Evolutionary conservation across 371 early-diverging fungal genomes (phyloP).

Genomic region (Mucor lusitanicus): DNA sequence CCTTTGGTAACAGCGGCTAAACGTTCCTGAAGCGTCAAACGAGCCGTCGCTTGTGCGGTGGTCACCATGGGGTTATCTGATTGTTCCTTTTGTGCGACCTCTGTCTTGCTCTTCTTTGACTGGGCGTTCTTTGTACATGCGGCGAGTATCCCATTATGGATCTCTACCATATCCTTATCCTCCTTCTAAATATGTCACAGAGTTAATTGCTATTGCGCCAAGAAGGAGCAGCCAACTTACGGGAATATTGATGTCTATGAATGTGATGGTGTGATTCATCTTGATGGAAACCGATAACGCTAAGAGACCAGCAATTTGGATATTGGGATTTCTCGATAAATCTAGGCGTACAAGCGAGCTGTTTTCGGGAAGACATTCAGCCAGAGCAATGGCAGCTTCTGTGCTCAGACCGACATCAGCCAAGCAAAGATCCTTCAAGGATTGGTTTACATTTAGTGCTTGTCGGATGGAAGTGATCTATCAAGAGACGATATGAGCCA

Average conservation of each 20-base stretch:
- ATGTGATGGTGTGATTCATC: constrained; percentile 70
- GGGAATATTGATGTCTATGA: constrained; percentile 73
- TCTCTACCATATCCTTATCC: constrained; percentile 65
- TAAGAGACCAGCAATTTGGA: constrained; percentile 79
- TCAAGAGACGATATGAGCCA: background rate
- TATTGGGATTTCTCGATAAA: constrained; percentile 69
- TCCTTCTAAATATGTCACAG: constrained; percentile 44
- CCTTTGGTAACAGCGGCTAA: constrained; percentile 35
- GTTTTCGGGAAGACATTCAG: constrained; percentile 82
- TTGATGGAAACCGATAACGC: constrained; percentile 75
- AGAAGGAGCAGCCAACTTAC: constrained; percentile 26
- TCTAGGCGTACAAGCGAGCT: constrained; percentile 66
- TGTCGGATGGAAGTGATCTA: constrained; percentile 60
- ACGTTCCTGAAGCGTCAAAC: constrained; percentile 45
- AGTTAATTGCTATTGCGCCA: background rate
- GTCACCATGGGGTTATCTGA: constrained; percentile 9
- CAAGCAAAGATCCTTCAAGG: constrained; percentile 64
- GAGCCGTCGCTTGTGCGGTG: constrained; percentile 45
- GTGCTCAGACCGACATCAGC: constrained; percentile 63
- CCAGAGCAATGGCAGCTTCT: constrained; percentile 76
- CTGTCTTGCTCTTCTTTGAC: constrained; percentile 9
- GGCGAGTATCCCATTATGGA: constrained; percentile 69
- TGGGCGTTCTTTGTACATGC: constrained; percentile 72
- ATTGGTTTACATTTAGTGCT: constrained; percentile 65
- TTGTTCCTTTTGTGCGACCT: constrained; percentile 10